These are phyloP conservation scores for Dryadomyces quercus-mongolicae DNA, from an alignment of 2,329 filamentous ascomycete species.

Conservation along the genomic window DNA sequence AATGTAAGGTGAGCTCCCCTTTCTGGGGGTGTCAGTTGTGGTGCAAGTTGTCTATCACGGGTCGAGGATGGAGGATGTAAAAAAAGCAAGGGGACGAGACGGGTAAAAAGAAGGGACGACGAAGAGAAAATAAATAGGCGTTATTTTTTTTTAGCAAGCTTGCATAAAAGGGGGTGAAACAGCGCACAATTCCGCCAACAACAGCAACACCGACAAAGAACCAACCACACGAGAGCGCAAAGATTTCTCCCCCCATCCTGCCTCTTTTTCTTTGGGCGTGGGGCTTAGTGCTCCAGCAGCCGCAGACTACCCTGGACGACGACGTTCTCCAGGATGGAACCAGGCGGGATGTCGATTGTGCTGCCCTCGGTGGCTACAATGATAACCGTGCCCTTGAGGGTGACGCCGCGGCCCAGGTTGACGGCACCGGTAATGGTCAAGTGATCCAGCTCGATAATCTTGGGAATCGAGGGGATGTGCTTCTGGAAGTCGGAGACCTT, in stretches of 20 bases:
- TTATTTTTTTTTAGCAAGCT: not conserved
- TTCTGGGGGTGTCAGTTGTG: too few relatives aligned
- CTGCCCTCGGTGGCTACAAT: slow-evolving; percentile 96
- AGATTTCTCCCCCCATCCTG: not conserved
- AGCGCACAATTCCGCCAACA: not conserved
- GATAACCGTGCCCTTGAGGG: slow-evolving; percentile 95
- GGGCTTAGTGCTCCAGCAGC: slow-evolving; percentile 49
- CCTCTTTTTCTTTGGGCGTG: not conserved
- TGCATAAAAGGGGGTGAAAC: not conserved
- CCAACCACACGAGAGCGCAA: not conserved
- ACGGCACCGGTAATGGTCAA: slow-evolving; percentile 96
- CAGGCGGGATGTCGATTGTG: slow-evolving; percentile 95
- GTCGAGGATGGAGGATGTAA: too few relatives aligned
- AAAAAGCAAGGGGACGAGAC: too few relatives aligned
- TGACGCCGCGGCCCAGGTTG: slow-evolving; percentile 90
- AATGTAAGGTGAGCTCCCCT: not conserved
- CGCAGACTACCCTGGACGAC: slow-evolving; percentile 94
- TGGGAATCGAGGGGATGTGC: slow-evolving; percentile 75
- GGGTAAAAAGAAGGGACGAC: not conserved
- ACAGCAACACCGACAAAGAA: not conserved
- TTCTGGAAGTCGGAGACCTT: slow-evolving; percentile 97
- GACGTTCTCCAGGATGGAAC: slow-evolving; percentile 95
- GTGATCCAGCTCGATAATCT: slow-evolving; percentile 86
- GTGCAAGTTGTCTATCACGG: too few relatives aligned
- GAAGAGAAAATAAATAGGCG: not conserved